Base-by-base conservation (phyloP, 345 rosid species). In the Corymbia maculata region DNA sequence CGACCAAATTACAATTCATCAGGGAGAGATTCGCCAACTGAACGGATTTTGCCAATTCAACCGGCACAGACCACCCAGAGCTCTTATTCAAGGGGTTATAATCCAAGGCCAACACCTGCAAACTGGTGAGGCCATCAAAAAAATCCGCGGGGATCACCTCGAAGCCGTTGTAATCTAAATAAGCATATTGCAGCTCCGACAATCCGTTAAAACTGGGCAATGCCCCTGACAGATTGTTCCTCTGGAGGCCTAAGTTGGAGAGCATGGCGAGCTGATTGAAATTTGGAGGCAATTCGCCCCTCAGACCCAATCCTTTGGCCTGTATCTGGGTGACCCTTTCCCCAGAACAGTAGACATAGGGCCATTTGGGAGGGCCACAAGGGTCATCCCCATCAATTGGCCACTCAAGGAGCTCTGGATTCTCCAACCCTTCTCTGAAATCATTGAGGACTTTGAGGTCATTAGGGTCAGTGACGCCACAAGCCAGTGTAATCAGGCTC, bases 351-450 rank as follows among this genome's bases (percentile, higher is more conserved):
- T 90, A 94, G 44, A 94, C 92, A 47, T 90, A 91, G 86, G 94
- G 92, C 94, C 95, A 94, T 47, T 85, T 53, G 68, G 95, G 95
- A 87, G 93, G 91, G 52, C 95, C 95, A 87, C 95, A 94, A 1
- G 95, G 95, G 87, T 93, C 92, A 64, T 91, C 88, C 49, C 93
- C 92, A 44, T 68, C 79, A 8, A 28, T 89, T 5, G 95, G 95
- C 95, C 95, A 94, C 80, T 88, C 89, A 26, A 94, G 92, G 51
- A 93, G 91, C 92, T 93, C 94, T 28, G 95, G 93, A 86, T 94
- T 94, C 28, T 94, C 90, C 90, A 94, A 86, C 22, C 93, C 94
- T 32, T 91, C 88, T 88, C 90, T 90, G 90, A 94, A 93, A 90
- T 93, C 95, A 88, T 59, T 89, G 90, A 94, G 89, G 64, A 94